Base-by-base conservation (phyloP, 1,284 basidiomycete genomes). In the Puccinia polysora region DNA sequence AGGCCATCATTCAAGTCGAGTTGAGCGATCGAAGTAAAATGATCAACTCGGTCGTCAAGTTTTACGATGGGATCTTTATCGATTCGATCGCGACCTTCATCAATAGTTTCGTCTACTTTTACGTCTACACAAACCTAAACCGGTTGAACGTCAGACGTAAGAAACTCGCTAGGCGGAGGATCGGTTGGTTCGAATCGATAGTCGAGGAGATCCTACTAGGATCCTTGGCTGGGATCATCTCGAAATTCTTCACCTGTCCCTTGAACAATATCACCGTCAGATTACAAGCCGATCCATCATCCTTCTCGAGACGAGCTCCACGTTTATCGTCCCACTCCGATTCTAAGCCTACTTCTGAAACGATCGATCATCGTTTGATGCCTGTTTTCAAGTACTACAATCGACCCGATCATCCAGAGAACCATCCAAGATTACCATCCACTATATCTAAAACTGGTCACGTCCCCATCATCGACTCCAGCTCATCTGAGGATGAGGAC, bases 211-310 rank as follows among this genome's bases (percentile, higher is more conserved):
- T 83, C 14, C 67, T 80, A 12, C 78, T 82, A n/a, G 83, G 82
- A 0, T 77, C 81, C 12, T 58, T 82, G 15, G 80, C 82, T 5
- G 83, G 82, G 0, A 75, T 82, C 30, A 73, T 80, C 1, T 80
- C 81, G 14, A 80, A 82, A 53, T 79, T 80, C 43, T 77, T 82
- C 62, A 81, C 80, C 1, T 78, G 81, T n/a, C 83, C 83, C 1
- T 77, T 83, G 25, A 81, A 80, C n/a, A 82, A 82, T 64, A 80
- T 83, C 28, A 81, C 81, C 7, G 81, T 83, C 0, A 74, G 82
- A 12, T 80, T 81, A 73, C 82, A 83, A 76, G 79, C 82, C 6
- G 76, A 71, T 7, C 32, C 34, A 10, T 32, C 64, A 65, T 64
- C 43, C 20, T 30, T 30, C 28, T 23, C 34, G 28, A 73, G 40